A percentile compares a stretch with the other conserved stretches of the same genome.
These are phyloP conservation scores for Boletus bicolor DNA, from an alignment of 768 basidiomycete species.

Conservation along the genomic window DNA sequence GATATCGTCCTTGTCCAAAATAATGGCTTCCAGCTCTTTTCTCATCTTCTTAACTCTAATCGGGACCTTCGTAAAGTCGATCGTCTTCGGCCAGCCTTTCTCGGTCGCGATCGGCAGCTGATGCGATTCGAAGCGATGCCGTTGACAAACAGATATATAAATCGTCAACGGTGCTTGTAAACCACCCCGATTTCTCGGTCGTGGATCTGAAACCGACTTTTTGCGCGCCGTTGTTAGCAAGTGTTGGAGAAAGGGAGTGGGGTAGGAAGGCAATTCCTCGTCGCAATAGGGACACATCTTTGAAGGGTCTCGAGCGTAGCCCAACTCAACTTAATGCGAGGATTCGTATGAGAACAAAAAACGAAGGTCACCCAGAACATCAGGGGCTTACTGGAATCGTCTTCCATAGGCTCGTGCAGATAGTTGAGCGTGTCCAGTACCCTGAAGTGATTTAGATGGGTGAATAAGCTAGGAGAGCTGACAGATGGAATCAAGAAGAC, in stretches of 20 bases:
- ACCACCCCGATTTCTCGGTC: constrained; percentile 67
- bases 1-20: constrained; percentile 41
- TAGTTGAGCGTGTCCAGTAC: constrained; percentile 7
- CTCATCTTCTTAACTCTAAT: constrained; percentile 53
- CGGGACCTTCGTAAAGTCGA: constrained; percentile 59
- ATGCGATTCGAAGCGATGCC: constrained; percentile 74
- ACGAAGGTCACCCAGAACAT: neutral
- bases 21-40: constrained; percentile 44
- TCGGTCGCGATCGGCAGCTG: constrained; percentile 67
- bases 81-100: constrained; percentile 74
- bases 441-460: constrained; percentile 8
- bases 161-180: constrained; percentile 47
- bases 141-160: constrained; percentile 69
- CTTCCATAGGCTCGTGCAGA: constrained; percentile 28
- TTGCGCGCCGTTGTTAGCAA: constrained; percentile 50
- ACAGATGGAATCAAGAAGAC: neutral
- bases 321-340: constrained; percentile 45
- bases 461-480: constrained; percentile 9
- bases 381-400: constrained; percentile 40
- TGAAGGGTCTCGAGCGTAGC: constrained; percentile 54
- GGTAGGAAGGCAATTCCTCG: constrained; percentile 55
- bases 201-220: constrained; percentile 58
- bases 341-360: neutral
- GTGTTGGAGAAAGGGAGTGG: constrained; percentile 54
- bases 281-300: constrained; percentile 84